Percentiles rank a stretch among this genome's conserved stretches.
These are phyloP conservation scores for Cicer chorassanicum DNA, from an alignment of 306 rosid genomes.

Conservation along the genomic window DNA sequence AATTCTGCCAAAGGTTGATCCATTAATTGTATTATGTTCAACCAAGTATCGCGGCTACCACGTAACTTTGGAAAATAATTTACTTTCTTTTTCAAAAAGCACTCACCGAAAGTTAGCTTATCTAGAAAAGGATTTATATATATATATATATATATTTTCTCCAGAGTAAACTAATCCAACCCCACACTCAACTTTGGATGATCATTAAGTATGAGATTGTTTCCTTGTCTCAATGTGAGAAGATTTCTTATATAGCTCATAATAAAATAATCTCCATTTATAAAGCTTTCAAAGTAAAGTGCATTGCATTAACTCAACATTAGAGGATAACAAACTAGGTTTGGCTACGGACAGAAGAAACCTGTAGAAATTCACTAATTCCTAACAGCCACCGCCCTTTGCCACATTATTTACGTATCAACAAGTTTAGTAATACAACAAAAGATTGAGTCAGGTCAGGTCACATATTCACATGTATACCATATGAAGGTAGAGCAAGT, in stretches of 20 bases:
- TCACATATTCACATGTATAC: slow-evolving; percentile 19
- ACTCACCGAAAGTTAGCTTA: slow-evolving; percentile 15
- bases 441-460: slow-evolving; percentile 16
- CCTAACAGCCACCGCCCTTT: background rate
- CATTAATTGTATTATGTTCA: slow-evolving; percentile 32
- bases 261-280: slow-evolving; percentile 27
- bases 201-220: background rate
- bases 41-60: background rate
- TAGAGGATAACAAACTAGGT: slow-evolving; percentile 15
- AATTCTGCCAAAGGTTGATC: slow-evolving; percentile 20
- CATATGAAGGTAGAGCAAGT: slow-evolving; percentile 9
- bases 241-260: slow-evolving; percentile 10
- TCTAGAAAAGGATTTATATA: background rate
- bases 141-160: background rate
- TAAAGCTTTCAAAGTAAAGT: slow-evolving; percentile 32
- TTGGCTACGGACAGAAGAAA: slow-evolving; percentile 24
- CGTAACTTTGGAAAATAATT: slow-evolving; percentile 5
- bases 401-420: slow-evolving; percentile 35
- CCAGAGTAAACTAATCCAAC: slow-evolving; percentile 13
- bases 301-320: slow-evolving; percentile 19
- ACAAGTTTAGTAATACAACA: slow-evolving; percentile 35
- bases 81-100: background rate
- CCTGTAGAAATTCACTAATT: slow-evolving; percentile 5
- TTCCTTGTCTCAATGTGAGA: slow-evolving; percentile 24
- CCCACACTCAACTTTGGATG: slow-evolving; percentile 14